These are phyloP conservation scores for Teunomyces funiuensis DNA, from an alignment of 805 yeast genomes.

Conservation along the genomic window DNA sequence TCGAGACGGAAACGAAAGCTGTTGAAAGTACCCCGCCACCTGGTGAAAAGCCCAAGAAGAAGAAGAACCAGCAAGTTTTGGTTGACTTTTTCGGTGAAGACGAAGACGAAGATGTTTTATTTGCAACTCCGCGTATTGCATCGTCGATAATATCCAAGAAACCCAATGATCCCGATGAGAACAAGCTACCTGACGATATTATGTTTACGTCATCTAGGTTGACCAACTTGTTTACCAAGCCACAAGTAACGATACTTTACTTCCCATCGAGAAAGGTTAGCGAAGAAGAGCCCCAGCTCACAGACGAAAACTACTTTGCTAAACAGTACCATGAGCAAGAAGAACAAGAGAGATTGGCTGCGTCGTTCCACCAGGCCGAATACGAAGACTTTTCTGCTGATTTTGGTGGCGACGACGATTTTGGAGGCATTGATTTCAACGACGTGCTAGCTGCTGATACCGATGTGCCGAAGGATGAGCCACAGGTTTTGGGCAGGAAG, in stretches of 20 bases:
- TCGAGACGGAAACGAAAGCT: constrained; percentile 13
- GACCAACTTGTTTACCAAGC: constrained; percentile 68
- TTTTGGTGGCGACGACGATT: constrained; percentile 33
- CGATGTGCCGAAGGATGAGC: constrained; percentile 10
- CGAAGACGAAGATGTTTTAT: constrained; percentile 33
- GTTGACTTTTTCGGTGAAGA: constrained; percentile 36
- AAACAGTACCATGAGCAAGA: constrained; percentile 49
- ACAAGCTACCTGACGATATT: constrained; percentile 69
- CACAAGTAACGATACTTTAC: constrained; percentile 42
- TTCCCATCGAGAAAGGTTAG: constrained; percentile 13
- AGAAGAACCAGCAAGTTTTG: constrained; percentile 22
- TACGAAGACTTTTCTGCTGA: constrained; percentile 39
- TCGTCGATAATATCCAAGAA: constrained; percentile 21
- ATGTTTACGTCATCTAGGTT: constrained; percentile 69
- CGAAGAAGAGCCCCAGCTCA: constrained; percentile 32
- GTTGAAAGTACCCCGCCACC: constrained; percentile 5
- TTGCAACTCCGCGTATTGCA: constrained; percentile 31
- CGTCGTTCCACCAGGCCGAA: constrained; percentile 41
- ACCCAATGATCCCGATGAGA: constrained; percentile 27
- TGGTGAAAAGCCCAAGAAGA: constrained; percentile 16
- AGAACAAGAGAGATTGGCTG: constrained; percentile 37
- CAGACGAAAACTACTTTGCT: constrained; percentile 77
- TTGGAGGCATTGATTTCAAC: constrained; percentile 43
- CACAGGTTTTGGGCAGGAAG: constrained; percentile 21
- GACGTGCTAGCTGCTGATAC: constrained; percentile 34